Base-by-base conservation (phyloP, 257 asterid species). In the Leptodermis oblonga region DNA sequence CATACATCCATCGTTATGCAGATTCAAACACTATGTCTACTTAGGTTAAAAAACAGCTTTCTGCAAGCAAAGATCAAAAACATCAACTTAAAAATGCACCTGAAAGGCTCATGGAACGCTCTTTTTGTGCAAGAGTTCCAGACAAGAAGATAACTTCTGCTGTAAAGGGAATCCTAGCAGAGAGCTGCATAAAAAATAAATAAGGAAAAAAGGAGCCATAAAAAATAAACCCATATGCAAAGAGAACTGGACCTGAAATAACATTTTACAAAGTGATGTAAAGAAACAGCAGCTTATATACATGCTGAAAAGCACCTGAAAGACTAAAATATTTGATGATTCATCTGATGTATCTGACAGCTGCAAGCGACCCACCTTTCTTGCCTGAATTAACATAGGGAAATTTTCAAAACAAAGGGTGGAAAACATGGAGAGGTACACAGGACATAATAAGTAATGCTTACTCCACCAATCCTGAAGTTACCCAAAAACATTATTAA, bases 311-410 rank as follows among this genome's bases (percentile, higher is more conserved):
- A 52, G 69, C 69, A 94, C 99, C 99, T 94, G 97, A 84, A 94
- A 91, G 76, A 94, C 95, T 65, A 94, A 86, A 80, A 94, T 79
- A 62, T 87, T 94, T 51, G 99, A 82, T 75, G 86, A 83, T 74
- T 78, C 70, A 53, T 86, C 97, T 62, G 89, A 81, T 68, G 95
- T 82, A 78, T 94, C 96, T 42, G 99, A 86, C 73, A 94, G 97
- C 88, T 85, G 95, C 81, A 89, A 79, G 68, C 85, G 85, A 62
- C 87, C 91, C 78, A 70, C 62, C 33, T 69, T 76, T 77, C 95
- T 86, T 70, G 95, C 93, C 99, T 93, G 73, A 58, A 48, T 42
- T 45, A 68, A 73, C 61, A 64, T 68, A 73, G 61, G 36, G 60
- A 65, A 74, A 56, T 59, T 10, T 7, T 17, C 46, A 65, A 68